A percentile compares a stretch with the other conserved stretches of the same genome.
Conservation (phyloP, 1,284 basidiomycete genomes). For the Anthracocystis walkeri region DNA sequence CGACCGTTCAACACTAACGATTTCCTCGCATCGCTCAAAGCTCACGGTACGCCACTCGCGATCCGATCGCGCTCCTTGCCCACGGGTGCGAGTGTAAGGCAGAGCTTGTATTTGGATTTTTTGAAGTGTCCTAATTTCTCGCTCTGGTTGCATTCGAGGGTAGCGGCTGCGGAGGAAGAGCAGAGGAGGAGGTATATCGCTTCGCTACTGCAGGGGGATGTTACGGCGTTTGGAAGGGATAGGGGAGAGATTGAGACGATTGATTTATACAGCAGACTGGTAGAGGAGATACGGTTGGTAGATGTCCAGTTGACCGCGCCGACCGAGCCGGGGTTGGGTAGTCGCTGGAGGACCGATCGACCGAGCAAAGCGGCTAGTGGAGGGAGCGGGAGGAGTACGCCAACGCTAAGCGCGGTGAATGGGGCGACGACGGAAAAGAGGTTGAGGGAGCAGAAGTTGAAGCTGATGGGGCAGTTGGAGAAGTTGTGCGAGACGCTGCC, state of each 20-base stretch:
- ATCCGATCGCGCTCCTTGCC: constrained; percentile 66
- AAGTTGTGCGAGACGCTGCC: constrained; percentile 53
- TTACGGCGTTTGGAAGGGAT: constrained; percentile 47
- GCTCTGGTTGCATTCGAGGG: constrained; percentile 60
- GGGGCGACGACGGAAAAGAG: constrained; percentile 42
- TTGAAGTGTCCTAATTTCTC: constrained; percentile 65
- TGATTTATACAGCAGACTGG: constrained; percentile 57
- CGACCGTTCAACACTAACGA: constrained; percentile 81
- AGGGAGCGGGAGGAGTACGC: constrained; percentile 25
- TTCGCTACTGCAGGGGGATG: constrained; percentile 58
- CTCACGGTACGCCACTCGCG: constrained; percentile 74
- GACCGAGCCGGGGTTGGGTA: constrained; percentile 50
- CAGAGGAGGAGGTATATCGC: constrained; percentile 58
- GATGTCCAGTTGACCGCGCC: constrained; percentile 50
- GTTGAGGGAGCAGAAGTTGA: constrained; percentile 42
- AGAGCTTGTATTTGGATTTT: constrained; percentile 64
- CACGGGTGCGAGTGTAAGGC: constrained; percentile 54
- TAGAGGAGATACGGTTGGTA: constrained; percentile 57
- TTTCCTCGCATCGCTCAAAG: constrained; percentile 85
- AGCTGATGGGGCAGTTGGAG: constrained; percentile 47
- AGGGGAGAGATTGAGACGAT: constrained; percentile 61
- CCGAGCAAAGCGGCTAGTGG: background rate
- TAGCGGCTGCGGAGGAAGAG: constrained; percentile 62
- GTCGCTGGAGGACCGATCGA: constrained; percentile 53
- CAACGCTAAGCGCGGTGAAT: background rate